These are phyloP conservation scores for Phaseolus lunatus DNA, from an alignment of 306 rosid genomes.

Conservation along the genomic window DNA sequence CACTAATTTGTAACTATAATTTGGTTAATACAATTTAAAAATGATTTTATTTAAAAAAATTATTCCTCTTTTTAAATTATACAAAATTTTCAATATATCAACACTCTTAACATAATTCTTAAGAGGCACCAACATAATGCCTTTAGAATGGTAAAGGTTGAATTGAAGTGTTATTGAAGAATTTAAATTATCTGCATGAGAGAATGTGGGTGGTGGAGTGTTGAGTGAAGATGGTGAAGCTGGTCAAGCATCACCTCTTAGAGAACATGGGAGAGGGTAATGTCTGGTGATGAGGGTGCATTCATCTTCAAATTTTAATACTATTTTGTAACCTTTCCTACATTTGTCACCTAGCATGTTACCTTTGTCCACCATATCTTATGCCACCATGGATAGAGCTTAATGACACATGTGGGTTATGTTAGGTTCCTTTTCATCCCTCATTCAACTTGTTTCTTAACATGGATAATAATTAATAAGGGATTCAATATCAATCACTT, in stretches of 20 bases:
- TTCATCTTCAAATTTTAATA: slow-evolving; percentile 8
- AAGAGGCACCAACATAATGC: neutral
- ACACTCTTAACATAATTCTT: neutral
- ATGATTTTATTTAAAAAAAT: no score
- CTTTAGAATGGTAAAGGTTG: neutral
- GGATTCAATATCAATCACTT: neutral
- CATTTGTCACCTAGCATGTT: slow-evolving; percentile 41
- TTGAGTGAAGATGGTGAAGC: neutral
- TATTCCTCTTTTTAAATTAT: no score
- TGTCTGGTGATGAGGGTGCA: slow-evolving; percentile 48
- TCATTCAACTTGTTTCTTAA: neutral
- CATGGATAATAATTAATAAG: neutral
- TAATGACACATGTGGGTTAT: slow-evolving; percentile 28
- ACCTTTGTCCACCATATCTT: slow-evolving; percentile 42
- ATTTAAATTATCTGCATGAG: neutral
- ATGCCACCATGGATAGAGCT: neutral
- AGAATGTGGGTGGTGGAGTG: neutral
- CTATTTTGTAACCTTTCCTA: slow-evolving; percentile 15
- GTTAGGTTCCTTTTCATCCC: neutral
- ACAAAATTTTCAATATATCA: no score
- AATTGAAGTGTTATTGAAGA: neutral
- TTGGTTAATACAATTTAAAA: no score
- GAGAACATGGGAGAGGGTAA: neutral
- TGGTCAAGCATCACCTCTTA: neutral
- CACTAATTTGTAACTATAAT: no score